Base-by-base conservation (phyloP, 2,329 filamentous ascomycete species). In the Dactylellina leptospora region DNA sequence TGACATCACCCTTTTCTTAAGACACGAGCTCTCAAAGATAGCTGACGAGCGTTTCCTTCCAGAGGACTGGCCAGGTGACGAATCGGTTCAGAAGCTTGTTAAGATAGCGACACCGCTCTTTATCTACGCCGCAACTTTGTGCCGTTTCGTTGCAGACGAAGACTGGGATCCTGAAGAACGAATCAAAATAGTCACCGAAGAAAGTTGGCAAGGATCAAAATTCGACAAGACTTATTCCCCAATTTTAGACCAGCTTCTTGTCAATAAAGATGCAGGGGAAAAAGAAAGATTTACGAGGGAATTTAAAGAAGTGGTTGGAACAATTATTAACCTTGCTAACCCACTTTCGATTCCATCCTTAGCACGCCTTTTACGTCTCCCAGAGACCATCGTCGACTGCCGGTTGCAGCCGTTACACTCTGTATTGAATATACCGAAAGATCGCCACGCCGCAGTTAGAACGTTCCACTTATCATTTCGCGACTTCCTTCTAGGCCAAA, bases 41-140 rank as follows among this genome's bases (percentile, higher is more conserved):
- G n/a, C n/a, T n/a, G 20, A 74, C 38, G 27, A 74, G 1, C 36
- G 10, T 4, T 4, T n/a, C 4, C 8, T 51, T 22, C 56, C 38
- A 16, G 27, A 63, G 20, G 42, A 74, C 18, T 76, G 75, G 74
- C 75, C 73, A 18, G 74, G 74, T 23, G 27, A 76, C 20, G 22
- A 71, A 9, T 55, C 38, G n/a, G 70, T 75, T 30, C 8, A 73
- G 9, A 20, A 16, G 10, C 68, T 78, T 3, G 74, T 75, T 33
- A 22, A 68, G 25, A 74, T 51, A 30, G 74, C 77, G 0, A 51
- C 36, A 58, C 47, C 74, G 3, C 68, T 78, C 23, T 78, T 78
- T 59, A 78, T 78, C 28, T 78, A 73, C 60, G 75, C 76, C 22
- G 70, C 74, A 33, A 78, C 76, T 8, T 62, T 74, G 10, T 79